phyloP scores from a whole-genome alignment of 2,329 filamentous ascomycete genomes.

The Salinomyces thailandicus region DNA sequence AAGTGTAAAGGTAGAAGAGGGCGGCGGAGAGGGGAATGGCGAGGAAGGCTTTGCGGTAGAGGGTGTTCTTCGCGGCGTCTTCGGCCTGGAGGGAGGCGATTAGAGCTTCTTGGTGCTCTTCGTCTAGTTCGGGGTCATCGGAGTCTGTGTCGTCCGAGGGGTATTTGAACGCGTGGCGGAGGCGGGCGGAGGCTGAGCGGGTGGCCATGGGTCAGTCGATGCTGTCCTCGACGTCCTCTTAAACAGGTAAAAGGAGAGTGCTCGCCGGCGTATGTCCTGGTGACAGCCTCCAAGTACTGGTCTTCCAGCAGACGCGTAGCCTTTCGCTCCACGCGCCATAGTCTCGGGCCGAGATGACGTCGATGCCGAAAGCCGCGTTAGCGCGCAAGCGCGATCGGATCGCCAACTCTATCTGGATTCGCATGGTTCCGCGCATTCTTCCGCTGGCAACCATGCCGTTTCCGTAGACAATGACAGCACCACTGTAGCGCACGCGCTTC shows the following conservation, averaged over 20 bases:
- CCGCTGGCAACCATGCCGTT: background rate
- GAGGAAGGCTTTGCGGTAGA: conserved; percentile 42
- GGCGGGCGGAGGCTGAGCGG: conserved; percentile 46
- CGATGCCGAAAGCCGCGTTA: background rate
- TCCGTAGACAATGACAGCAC: background rate
- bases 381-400: background rate
- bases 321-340: too few relatives aligned
- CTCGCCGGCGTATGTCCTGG: too few relatives aligned
- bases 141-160: conserved; percentile 50
- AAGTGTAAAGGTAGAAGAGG: conserved; percentile 44
- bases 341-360: too few relatives aligned
- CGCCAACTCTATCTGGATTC: background rate
- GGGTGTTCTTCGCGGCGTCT: conserved; percentile 34
- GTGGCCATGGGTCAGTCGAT: too few relatives aligned
- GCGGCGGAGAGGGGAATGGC: conserved; percentile 47
- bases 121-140: conserved; percentile 54
- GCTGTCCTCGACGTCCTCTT: too few relatives aligned
- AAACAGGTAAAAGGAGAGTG: too few relatives aligned
- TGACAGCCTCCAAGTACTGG: too few relatives aligned
- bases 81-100: conserved; percentile 46
- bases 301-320: too few relatives aligned
- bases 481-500: too few relatives aligned
- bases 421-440: background rate
- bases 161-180: conserved; percentile 71
- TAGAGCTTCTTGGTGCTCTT: conserved; percentile 58